phyloP scores from a whole-genome alignment of 441 rosid species.

The Brassica balearica region DNA sequence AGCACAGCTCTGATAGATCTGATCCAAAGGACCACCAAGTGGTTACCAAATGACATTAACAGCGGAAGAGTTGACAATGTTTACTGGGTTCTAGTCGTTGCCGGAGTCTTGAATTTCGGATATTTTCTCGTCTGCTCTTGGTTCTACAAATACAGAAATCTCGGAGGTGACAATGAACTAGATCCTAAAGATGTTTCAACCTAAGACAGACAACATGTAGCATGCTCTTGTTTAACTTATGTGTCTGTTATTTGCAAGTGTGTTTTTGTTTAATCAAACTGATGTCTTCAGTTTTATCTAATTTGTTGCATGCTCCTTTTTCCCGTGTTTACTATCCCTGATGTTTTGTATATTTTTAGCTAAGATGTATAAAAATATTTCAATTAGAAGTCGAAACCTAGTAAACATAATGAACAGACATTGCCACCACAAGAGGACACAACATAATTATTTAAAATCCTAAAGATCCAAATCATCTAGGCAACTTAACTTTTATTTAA shows the following conservation, averaged over 20 bases:
- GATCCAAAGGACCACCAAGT: conserved; percentile 5
- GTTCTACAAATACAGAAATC: not conserved
- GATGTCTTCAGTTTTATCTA: not conserved
- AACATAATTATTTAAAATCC: not conserved
- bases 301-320: conserved; percentile 1
- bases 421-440: conserved; percentile 6
- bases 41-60: not conserved
- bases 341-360: not conserved
- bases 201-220: not conserved
- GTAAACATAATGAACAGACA: not conserved
- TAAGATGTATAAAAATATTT: not conserved
- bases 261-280: not conserved
- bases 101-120: conserved; percentile 1
- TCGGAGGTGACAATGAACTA: not conserved
- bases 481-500: not conserved
- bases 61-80: not conserved
- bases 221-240: not conserved
- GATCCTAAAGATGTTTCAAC: conserved; percentile 5
- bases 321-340: not conserved
- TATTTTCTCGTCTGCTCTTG: not conserved
- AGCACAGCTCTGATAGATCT: conserved; percentile 5
- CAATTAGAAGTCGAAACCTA: not conserved
- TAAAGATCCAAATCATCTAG: not conserved
- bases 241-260: not conserved
- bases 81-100: not conserved